A percentile compares a stretch with the other conserved stretches of the same genome.
Conservation (phyloP, 768 basidiomycete species). For the Leccinellum luteum region DNA sequence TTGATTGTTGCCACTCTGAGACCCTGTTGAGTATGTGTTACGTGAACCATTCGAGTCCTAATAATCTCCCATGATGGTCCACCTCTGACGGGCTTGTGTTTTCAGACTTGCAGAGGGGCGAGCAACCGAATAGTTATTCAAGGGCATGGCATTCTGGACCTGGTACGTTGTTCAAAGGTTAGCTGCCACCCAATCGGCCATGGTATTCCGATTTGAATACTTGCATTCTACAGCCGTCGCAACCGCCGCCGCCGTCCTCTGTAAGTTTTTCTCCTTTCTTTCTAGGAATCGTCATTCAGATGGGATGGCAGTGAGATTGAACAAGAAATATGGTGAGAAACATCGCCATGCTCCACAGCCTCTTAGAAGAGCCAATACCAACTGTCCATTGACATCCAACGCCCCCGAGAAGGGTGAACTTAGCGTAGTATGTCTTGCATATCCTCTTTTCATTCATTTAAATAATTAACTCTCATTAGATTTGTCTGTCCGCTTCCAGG, state of each 20-base stretch:
- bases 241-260: not conserved
- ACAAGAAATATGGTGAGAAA: too few relatives aligned
- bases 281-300: not conserved
- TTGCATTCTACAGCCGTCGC: constrained; percentile 5
- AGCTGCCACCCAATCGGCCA: not conserved
- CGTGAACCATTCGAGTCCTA: not conserved
- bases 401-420: constrained; percentile 11
- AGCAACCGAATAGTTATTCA: constrained; percentile 13
- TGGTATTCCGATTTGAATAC: not conserved
- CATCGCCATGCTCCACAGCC: not conserved
- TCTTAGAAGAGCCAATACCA: constrained; percentile 7
- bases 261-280: constrained; percentile 4
- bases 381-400: constrained; percentile 3
- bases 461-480: constrained; percentile 1
- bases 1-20: constrained; percentile 33
- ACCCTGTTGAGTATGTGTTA: constrained; percentile 19
- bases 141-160: constrained; percentile 14
- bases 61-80: too few relatives aligned
- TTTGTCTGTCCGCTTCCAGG: constrained; percentile 28
- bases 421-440: constrained; percentile 14
- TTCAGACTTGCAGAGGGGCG: constrained; percentile 18
- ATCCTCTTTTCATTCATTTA: not conserved
- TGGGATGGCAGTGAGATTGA: constrained; percentile 5
- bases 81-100: not conserved
- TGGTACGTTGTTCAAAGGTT: constrained; percentile 17